phyloP scores from a whole-genome alignment of 1,284 basidiomycete genomes.

The Wolfiporia cocos region DNA sequence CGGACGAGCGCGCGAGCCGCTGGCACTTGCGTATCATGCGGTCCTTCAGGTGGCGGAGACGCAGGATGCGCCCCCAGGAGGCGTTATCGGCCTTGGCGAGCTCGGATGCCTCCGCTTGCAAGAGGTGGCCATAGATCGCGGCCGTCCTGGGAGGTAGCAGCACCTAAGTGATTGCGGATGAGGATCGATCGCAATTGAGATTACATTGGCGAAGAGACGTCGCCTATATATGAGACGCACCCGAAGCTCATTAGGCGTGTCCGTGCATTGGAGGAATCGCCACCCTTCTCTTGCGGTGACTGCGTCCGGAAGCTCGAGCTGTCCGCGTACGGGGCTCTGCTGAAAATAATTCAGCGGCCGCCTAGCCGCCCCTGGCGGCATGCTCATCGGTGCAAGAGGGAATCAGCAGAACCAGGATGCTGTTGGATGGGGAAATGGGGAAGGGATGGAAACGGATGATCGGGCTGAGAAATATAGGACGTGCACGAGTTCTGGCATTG shows the following conservation, averaged over 20 bases:
- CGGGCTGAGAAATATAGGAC: background rate
- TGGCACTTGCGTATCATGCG: conserved; percentile 74
- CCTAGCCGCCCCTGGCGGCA: too few species aligned
- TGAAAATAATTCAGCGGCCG: conserved; percentile 47
- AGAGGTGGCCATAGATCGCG: conserved; percentile 56
- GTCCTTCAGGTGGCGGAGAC: conserved; percentile 72
- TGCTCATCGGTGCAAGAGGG: conserved; percentile 15
- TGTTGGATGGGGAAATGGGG: conserved; percentile 8
- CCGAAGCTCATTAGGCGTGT: conserved; percentile 68
- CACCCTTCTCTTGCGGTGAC: conserved; percentile 50
- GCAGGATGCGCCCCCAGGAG: conserved; percentile 59
- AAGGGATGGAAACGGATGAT: conserved; percentile 1
- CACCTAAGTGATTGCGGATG: conserved; percentile 35
- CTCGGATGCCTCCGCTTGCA: conserved; percentile 54
- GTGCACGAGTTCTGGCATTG: background rate
- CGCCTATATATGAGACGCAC: conserved; percentile 26
- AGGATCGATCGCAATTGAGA: too few species aligned
- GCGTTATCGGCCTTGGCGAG: conserved; percentile 47
- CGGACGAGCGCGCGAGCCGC: conserved; percentile 39
- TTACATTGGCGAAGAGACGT: too few species aligned
- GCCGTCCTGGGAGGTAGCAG: conserved; percentile 67
- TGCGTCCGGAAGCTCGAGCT: conserved; percentile 57
- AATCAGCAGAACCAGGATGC: conserved; percentile 12
- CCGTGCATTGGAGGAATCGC: conserved; percentile 67
- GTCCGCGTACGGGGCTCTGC: conserved; percentile 62